Evolutionary conservation across 2,329 filamentous ascomycete species (phyloP).

Genomic region (Xylariales sp.): DNA sequence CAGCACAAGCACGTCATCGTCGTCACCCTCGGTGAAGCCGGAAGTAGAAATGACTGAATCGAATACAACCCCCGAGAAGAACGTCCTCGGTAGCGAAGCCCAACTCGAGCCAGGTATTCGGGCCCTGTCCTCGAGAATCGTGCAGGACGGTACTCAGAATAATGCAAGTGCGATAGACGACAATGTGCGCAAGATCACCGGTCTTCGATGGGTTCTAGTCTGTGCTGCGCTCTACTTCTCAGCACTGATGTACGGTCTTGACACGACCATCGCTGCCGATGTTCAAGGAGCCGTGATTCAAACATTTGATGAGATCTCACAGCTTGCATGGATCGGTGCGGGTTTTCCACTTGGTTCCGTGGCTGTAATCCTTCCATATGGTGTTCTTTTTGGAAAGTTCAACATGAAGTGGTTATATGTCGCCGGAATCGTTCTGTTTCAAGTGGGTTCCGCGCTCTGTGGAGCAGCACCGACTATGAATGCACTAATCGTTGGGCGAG

Average conservation of each 20-base stretch:
- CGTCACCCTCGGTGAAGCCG: no score
- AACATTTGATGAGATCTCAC: slow-evolving; percentile 26
- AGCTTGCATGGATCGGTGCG: slow-evolving; percentile 34
- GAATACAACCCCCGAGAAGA: no score
- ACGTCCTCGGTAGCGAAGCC: no score
- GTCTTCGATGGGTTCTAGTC: neutral
- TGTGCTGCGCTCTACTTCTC: slow-evolving; percentile 2
- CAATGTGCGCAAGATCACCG: neutral
- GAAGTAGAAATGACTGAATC: no score
- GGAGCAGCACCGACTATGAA: slow-evolving; percentile 37
- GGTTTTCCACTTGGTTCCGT: slow-evolving; percentile 33
- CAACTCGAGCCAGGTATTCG: no score
- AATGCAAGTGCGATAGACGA: no score
- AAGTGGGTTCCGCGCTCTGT: slow-evolving; percentile 28
- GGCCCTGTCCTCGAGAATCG: no score
- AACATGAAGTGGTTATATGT: slow-evolving; percentile 33
- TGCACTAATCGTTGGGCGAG: slow-evolving; percentile 41
- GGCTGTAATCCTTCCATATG: slow-evolving; percentile 28
- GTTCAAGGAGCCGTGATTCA: slow-evolving; percentile 33
- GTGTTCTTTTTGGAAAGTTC: slow-evolving; percentile 33
- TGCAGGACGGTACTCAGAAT: no score
- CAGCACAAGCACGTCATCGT: no score
- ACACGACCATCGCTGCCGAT: slow-evolving; percentile 41
- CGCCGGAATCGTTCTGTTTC: slow-evolving; percentile 10
- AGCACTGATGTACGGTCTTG: slow-evolving; percentile 30